Evolutionary conservation across 352 stramenopile species (phyloP).

Genomic region (Blastocystis sp.): DNA sequence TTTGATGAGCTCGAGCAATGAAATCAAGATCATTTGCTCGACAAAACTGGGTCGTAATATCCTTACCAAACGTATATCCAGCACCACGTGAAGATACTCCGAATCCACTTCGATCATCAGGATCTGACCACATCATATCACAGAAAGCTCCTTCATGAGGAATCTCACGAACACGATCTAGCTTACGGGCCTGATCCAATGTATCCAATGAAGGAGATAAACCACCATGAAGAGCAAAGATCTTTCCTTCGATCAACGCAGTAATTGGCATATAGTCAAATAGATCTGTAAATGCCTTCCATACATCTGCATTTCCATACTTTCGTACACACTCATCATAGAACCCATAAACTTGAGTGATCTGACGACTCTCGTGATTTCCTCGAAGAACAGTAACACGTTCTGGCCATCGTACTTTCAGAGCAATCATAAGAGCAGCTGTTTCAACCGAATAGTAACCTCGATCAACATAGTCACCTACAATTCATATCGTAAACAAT

Average conservation of each 20-base stretch:
- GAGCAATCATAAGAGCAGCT: slow-evolving; percentile 64
- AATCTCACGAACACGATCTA: slow-evolving; percentile 64
- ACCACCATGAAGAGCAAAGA: slow-evolving; percentile 65
- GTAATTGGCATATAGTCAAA: slow-evolving; percentile 65
- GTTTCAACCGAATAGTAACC: slow-evolving; percentile 67
- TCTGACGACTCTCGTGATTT: slow-evolving; percentile 66
- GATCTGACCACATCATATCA: slow-evolving; percentile 65
- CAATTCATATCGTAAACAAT: not conserved
- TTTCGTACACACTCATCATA: slow-evolving; percentile 66
- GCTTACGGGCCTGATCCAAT: slow-evolving; percentile 64
- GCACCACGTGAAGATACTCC: slow-evolving; percentile 70
- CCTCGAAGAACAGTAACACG: slow-evolving; percentile 64
- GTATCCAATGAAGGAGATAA: slow-evolving; percentile 64
- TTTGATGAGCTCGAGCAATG: slow-evolving; percentile 75
- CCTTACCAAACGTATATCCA: slow-evolving; percentile 76
- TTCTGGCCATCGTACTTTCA: slow-evolving; percentile 64
- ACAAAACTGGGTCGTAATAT: slow-evolving; percentile 76
- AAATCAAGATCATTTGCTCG: slow-evolving; percentile 74
- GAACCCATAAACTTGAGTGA: slow-evolving; percentile 67
- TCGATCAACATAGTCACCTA: slow-evolving; percentile 71
- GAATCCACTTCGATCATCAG: slow-evolving; percentile 65
- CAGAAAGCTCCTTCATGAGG: slow-evolving; percentile 66
- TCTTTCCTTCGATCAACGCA: slow-evolving; percentile 63
- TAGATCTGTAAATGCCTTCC: slow-evolving; percentile 64
- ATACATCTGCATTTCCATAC: slow-evolving; percentile 65